Base-by-base conservation (phyloP, 2,329 filamentous ascomycete genomes). In the Setomelanomma holmii region DNA sequence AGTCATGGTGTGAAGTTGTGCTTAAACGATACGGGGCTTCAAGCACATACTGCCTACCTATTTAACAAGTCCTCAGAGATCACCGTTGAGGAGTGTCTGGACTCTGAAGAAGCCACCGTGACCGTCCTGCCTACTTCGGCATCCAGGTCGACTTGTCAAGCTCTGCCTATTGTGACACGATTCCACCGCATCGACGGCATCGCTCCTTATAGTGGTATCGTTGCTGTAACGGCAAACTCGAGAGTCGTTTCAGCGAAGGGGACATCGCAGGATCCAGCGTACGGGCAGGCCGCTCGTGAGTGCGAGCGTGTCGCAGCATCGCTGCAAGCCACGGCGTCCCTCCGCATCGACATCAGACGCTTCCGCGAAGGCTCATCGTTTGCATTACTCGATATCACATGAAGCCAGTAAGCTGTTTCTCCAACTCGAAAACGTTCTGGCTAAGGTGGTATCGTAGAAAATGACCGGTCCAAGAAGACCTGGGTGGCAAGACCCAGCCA, bases 1-100 rank as follows among this genome's bases (percentile, higher is more conserved):
- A 81, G 79, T 48, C 73, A 81, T 50, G 80, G 80, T 19, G 80
- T 83, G 34, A 80, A 79, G 53, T 66, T 82, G 2, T 83, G 79
- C 56, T 54, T 56, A 1, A 54, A 47, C 4, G n/a, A 54, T 3
- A 17, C 56, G 1, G 72, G 76, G 4, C 58, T 81, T 1, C 17
- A 42, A 0, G 20, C 53, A 0, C 79, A 82, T 56, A 56, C 75
- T 1, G 33, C 56, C 1, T 24, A 22, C 0, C 66, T 83, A 0
- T 66, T 78, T 2, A 33, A 62, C 1, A 75, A 79, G 42, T 75
- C 72, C 0, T 66, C 71, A 0, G 51, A 61, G 1, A 70, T 80
- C 12, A 77, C 84, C 55, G 30, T 82, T 0, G 80, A 84, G 53
- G 74, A 84, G 51, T 82, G 74, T 49, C 72, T 84, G 0, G 49